Evolutionary conservation across 1,139 yeast species (phyloP).

Genomic region (Magnusiomyces suaveolens): DNA sequence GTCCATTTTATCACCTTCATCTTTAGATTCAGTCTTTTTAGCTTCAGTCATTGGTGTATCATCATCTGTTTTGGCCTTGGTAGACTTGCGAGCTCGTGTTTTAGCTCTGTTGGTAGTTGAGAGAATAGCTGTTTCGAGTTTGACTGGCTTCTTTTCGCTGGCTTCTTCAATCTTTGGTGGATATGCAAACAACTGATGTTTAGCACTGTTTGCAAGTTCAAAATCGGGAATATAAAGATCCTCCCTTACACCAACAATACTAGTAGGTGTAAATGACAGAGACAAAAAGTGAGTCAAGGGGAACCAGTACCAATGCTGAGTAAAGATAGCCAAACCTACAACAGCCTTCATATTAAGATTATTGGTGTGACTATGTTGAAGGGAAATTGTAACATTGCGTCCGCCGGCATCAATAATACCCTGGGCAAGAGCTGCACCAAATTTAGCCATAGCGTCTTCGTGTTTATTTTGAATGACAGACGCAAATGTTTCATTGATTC

Average conservation of each 20-base stretch:
- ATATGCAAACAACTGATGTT: conserved; percentile 71
- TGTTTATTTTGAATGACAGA: conserved; percentile 75
- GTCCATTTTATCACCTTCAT: conserved; percentile 23
- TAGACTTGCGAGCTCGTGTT: conserved; percentile 73
- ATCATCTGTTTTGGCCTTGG: conserved; percentile 39
- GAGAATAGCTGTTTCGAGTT: conserved; percentile 83
- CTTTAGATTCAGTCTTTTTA: too few species aligned
- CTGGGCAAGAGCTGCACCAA: conserved; percentile 95
- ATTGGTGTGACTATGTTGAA: conserved; percentile 85
- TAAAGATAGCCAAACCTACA: conserved; percentile 81
- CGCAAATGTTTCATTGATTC: conserved; percentile 64
- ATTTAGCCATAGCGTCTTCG: conserved; percentile 93
- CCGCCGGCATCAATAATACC: conserved; percentile 99
- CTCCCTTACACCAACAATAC: conserved; percentile 75
- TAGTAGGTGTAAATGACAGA: conserved; percentile 86
- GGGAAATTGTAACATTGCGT: conserved; percentile 85
- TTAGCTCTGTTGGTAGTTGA: conserved; percentile 90
- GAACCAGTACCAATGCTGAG: conserved; percentile 98
- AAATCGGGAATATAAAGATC: conserved; percentile 85
- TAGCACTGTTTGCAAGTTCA: conserved; percentile 70
- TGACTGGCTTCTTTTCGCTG: conserved; percentile 77
- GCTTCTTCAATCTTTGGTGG: conserved; percentile 82
- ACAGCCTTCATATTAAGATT: conserved; percentile 84
- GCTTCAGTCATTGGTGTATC: conserved; percentile 36
- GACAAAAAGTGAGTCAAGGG: conserved; percentile 91